Evolutionary conservation across 2,329 filamentous ascomycete species (phyloP), one percentile per base, ranked within the genome.

Genomic region (Biscogniauxia mediterranea): DNA sequence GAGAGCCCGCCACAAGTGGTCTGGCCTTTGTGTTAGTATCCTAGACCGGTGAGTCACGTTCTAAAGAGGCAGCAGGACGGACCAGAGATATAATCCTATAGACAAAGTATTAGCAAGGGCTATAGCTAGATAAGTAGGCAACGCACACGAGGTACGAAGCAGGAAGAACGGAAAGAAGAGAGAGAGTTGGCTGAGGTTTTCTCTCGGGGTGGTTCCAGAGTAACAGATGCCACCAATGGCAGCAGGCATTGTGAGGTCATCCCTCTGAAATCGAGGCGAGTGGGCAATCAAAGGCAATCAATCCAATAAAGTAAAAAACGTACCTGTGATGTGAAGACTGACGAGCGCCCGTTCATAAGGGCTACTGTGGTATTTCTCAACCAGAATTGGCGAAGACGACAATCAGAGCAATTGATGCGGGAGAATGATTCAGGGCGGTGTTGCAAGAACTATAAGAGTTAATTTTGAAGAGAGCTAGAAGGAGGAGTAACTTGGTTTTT

Each of bases 301-400:
- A 5, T 23, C 2, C 23, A 23, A 23, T 23, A 23, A 23, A n/a
- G n/a, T n/a, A n/a, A 23, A 54, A 55, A 55, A 78, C 83, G 65
- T 89, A 92, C 90, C 87, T 93, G 90, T 80, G 90, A 93, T 81
- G 90, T 93, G 83, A 92, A 93, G 79, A 89, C 85, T 79, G 90
- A 92, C 81, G 85, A 84, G 85, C 89, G 88, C 83, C 89, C 89
- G 89, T 88, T 90, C 90, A 93, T 93, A 89, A 89, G 88, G 84
- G 87, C 89, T 83, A 83, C 79, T 83, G 78, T 71, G 73, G 59
- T 57, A 62, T 38, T 61, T 64, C 28, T 23, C 58, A 64, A 66
- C 62, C 65, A 69, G 67, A 63, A 64, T 61, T 17, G 59, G 62
- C 62, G 64, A 54, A 61, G 64, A 54, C 52, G 59, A 56, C 64